These are phyloP conservation scores for Coelastrella sp. DNA, from an alignment of 139 green algal species.

Conservation along the genomic window DNA sequence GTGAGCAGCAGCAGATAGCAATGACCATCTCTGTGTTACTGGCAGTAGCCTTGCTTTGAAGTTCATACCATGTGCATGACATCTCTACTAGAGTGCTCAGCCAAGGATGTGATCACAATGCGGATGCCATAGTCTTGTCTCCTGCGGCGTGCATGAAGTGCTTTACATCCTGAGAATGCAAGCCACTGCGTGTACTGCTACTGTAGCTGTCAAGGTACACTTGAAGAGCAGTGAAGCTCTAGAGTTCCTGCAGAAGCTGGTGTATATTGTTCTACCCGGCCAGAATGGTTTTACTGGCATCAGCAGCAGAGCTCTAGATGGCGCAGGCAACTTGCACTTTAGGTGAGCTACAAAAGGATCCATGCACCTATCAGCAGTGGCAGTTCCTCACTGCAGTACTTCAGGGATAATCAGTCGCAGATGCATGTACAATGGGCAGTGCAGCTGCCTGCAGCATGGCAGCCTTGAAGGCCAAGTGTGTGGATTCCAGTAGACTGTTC, in stretches of 20 bases:
- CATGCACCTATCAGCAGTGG: too few relatives aligned
- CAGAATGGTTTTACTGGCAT: constrained; percentile 46
- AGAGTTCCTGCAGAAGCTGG: constrained; percentile 47
- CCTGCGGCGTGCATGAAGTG: background rate
- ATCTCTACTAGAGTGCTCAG: too few relatives aligned
- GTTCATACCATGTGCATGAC: background rate
- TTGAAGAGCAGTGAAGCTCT: background rate
- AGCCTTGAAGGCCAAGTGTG: too few relatives aligned
- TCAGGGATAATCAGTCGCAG: too few relatives aligned
- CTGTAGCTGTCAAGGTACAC: constrained; percentile 35
- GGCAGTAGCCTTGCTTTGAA: background rate
- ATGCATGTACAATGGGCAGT: too few relatives aligned
- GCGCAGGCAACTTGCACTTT: constrained; percentile 39
- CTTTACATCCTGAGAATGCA: background rate
- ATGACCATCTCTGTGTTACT: too few relatives aligned
- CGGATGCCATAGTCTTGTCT: background rate
- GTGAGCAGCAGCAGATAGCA: too few relatives aligned
- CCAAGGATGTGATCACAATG: background rate
- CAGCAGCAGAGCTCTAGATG: constrained; percentile 8
- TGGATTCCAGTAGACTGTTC: too few relatives aligned
- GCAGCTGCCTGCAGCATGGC: too few relatives aligned
- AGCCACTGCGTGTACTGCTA: background rate
- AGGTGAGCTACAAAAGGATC: too few relatives aligned
- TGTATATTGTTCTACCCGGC: constrained; percentile 43
- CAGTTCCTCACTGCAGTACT: too few relatives aligned